Evolutionary conservation across 352 stramenopile genomes (phyloP), one percentile per base, ranked within the genome.

Genomic region (Plasmopara halstedii): DNA sequence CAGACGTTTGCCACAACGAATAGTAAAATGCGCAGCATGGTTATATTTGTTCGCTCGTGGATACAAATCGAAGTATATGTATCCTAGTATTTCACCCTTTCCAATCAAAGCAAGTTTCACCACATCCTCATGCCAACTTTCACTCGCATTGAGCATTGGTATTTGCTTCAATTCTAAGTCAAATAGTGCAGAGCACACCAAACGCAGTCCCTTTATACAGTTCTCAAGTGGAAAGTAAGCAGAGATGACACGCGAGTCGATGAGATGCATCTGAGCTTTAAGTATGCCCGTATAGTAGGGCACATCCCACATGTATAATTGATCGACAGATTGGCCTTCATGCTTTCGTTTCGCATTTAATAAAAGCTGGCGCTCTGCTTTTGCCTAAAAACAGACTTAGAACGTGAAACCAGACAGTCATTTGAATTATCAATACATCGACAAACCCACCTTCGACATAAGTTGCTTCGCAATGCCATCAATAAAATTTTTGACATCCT

Each of bases 1-100:
- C 29, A 83, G 21, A 9, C 57, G 63, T 52, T 88, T 90, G 35
- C 95, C 94, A 62, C 95, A 98, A 26, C 88, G 88, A 46, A 99
- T 92, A 4, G 96, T 98, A 58, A 98, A 99, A 68, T 99, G 85
- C 18, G 85, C 85, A 7, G 85, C 82, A 46, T 91, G 83, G 34
- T 72, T 79, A 58, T 91, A 92, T 62, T 95, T 95, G 67, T 83
- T 57, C 8, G 52, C 59, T 17, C 95, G 74, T 20, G 88, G 85
- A 70, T 97, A 95, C 50, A 98, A 58, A 59, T 98, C 95, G 33
- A 98, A 87, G 70, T 97, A 98, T 47, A 98, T 94, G 18, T 77
- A 88, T 3, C 94, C 94, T 8, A 98, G 48, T 15, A 61, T 70
- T 40, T 79, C 53, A 25, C 67, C 72, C 11, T 70, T 41, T 6